These are phyloP conservation scores for Dryadomyces sulphureus DNA, from an alignment of 2,329 filamentous ascomycete genomes.

Conservation along the genomic window DNA sequence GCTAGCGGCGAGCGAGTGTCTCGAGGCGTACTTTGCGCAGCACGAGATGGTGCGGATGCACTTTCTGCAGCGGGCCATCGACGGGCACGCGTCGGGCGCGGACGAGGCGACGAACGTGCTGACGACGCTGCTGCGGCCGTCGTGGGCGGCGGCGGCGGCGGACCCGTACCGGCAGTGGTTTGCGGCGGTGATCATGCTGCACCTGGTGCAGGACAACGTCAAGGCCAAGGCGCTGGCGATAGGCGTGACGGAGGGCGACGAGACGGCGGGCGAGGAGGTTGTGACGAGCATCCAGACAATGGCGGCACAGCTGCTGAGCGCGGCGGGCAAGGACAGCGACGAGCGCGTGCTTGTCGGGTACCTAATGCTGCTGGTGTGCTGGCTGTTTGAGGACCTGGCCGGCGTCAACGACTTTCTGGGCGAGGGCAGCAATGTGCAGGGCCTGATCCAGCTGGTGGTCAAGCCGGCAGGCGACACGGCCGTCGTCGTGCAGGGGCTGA, in stretches of 20 bases:
- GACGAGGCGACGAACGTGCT: constrained; percentile 83
- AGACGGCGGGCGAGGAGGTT: constrained; percentile 80
- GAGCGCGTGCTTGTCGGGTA: constrained; percentile 71
- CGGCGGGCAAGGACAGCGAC: constrained; percentile 62
- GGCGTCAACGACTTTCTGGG: constrained; percentile 86
- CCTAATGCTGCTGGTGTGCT: constrained; percentile 74
- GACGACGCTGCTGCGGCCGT: constrained; percentile 60
- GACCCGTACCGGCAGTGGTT: constrained; percentile 90
- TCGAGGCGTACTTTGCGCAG: constrained; percentile 81
- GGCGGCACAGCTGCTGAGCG: constrained; percentile 69
- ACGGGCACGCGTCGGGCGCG: constrained; percentile 62
- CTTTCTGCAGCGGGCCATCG: constrained; percentile 77
- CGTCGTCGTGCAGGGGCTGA: constrained; percentile 63
- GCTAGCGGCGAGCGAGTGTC: constrained; percentile 72
- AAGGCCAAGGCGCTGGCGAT: constrained; percentile 69
- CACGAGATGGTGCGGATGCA: constrained; percentile 72
- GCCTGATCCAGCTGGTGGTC: constrained; percentile 57
- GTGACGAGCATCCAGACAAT: constrained; percentile 87
- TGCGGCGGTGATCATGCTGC: constrained; percentile 72
- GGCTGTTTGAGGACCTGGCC: constrained; percentile 84
- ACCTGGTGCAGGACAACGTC: constrained; percentile 67
- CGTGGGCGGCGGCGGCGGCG: constrained; percentile 41
- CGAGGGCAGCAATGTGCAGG: constrained; percentile 86
- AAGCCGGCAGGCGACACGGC: constrained; percentile 49
- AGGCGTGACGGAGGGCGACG: constrained; percentile 76